Percentiles rank a stretch among this genome's conserved stretches.
phyloP scores from a whole-genome alignment of 345 rosid genomes.

The Linum tenue region DNA sequence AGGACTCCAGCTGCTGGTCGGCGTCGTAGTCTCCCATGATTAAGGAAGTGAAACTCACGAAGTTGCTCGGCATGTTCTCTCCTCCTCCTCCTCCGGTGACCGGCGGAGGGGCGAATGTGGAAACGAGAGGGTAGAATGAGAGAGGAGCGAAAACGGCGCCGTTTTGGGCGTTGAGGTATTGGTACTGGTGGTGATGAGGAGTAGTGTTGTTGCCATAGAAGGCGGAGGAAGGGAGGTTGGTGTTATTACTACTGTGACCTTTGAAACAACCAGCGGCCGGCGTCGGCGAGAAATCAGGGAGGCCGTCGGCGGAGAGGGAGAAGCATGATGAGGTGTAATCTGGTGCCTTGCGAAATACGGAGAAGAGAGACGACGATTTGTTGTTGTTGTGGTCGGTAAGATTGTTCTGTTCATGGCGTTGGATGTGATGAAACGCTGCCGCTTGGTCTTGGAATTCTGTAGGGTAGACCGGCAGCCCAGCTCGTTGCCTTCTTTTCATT shows the following conservation, averaged over 20 bases:
- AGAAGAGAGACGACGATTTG: constrained; percentile 24
- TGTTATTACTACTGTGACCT: constrained; percentile 3
- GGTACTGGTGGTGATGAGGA: neutral
- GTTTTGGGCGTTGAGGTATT: neutral
- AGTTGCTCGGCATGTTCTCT: constrained; percentile 3
- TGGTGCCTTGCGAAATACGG: constrained; percentile 19
- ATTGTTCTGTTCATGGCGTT: constrained; percentile 21
- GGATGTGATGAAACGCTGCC: constrained; percentile 21
- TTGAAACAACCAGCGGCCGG: constrained; percentile 11
- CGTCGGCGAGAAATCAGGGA: constrained; percentile 10
- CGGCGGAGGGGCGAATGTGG: constrained; percentile 12
- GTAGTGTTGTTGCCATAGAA: neutral
- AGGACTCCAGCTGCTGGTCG: constrained; percentile 8
- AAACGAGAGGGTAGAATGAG: constrained; percentile 21
- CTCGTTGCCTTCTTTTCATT: constrained; percentile 63
- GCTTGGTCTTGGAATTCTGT: constrained; percentile 35
- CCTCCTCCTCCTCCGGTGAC: neutral
- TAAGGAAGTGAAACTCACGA: constrained; percentile 39
- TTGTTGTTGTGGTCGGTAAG: constrained; percentile 7
- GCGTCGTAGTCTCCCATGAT: constrained; percentile 31
- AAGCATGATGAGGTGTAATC: constrained; percentile 14
- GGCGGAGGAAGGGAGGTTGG: neutral
- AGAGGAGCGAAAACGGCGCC: constrained; percentile 9
- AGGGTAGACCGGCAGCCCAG: constrained; percentile 67
- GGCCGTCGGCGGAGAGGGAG: constrained; percentile 16